Evolutionary conservation across 192 early-diverging fungal species (phyloP).

Genomic region (Spinellus fusiger): DNA sequence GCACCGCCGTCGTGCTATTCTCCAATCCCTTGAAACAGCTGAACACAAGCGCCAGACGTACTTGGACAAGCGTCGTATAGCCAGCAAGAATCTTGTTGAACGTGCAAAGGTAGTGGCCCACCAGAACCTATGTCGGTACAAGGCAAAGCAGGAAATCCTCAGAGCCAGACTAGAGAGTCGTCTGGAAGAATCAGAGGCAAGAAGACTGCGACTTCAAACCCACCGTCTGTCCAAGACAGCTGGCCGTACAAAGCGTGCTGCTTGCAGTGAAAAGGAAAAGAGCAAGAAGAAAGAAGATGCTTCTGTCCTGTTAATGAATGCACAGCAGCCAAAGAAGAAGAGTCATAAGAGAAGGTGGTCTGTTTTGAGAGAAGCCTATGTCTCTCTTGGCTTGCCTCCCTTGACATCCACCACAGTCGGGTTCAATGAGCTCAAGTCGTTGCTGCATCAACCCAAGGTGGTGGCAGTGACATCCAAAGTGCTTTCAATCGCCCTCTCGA

Average conservation of each 20-base stretch:
- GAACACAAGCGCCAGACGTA: constrained; percentile 13
- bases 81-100: constrained; percentile 17
- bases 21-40: constrained; percentile 7
- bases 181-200: not conserved
- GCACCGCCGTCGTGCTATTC: not conserved
- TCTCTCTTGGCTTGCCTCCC: constrained; percentile 2
- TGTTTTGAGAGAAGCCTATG: constrained; percentile 5
- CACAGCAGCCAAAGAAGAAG: not conserved
- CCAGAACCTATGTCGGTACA: constrained; percentile 5
- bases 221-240: not conserved
- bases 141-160: constrained; percentile 8
- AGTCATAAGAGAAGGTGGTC: constrained; percentile 1
- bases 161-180: not conserved
- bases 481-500: constrained; percentile 23
- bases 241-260: not conserved
- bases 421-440: constrained; percentile 25
- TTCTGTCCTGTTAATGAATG: no score
- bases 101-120: constrained; percentile 12
- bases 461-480: constrained; percentile 36
- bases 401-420: constrained; percentile 4
- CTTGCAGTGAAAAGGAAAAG: not conserved
- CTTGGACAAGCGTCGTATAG: constrained; percentile 13
- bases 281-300: not conserved
- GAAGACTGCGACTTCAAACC: not conserved
- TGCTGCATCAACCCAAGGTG: constrained; percentile 26